A percentile compares a stretch with the other conserved stretches of the same genome.
Conservation (phyloP, 257 asterid species). For the Ajuga chamaepitys region DNA sequence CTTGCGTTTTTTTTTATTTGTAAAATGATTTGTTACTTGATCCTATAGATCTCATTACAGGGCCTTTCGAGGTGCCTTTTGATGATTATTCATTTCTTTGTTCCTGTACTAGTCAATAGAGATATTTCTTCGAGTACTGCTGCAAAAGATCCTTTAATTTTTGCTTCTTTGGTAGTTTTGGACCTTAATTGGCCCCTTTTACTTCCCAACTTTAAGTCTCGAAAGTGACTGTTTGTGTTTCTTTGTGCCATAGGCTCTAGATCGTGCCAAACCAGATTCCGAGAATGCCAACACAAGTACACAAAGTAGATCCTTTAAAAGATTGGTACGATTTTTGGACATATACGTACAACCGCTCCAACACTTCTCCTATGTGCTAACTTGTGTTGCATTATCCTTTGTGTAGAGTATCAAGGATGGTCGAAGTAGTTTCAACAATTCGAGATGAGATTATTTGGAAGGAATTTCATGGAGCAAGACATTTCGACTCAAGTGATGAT, state of each 20-base stretch:
- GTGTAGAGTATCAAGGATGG: constrained; percentile 30
- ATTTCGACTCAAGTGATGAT: neutral
- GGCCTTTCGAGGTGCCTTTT: too few relatives aligned
- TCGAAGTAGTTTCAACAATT: constrained; percentile 25
- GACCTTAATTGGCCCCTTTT: neutral
- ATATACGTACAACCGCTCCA: neutral
- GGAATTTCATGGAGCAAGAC: neutral
- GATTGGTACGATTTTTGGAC: constrained; percentile 40
- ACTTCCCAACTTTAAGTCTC: neutral
- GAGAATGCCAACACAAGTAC: constrained; percentile 37
- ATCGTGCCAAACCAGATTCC: constrained; percentile 76
- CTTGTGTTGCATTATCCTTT: neutral
- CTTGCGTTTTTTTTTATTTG: neutral
- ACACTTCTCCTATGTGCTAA: neutral
- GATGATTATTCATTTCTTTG: neutral
- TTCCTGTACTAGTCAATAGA: neutral
- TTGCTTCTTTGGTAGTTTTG: neutral
- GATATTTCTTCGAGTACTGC: neutral
- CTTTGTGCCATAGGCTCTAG: constrained; percentile 49
- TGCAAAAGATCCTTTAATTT: neutral
- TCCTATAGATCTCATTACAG: too few relatives aligned
- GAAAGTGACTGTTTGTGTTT: constrained; percentile 10
- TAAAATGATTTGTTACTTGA: neutral
- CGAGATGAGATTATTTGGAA: constrained; percentile 19
- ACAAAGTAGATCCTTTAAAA: constrained; percentile 50